Conservation (phyloP, 805 yeast genomes). For the Candida odintsovae region DNA sequence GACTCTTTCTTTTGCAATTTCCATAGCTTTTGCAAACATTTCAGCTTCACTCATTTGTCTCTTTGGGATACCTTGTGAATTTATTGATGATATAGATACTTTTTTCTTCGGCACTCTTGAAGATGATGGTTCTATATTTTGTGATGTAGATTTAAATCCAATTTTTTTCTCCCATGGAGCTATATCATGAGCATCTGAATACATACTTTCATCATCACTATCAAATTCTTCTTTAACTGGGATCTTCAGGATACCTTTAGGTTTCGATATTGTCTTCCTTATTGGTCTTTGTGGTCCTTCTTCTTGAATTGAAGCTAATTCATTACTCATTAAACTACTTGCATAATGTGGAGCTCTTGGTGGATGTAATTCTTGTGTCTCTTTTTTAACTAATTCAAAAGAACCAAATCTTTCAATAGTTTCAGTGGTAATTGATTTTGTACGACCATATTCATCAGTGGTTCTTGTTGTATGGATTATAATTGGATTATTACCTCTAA, state of each 20-base stretch:
- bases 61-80: not conserved
- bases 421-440: slow-evolving; percentile 49
- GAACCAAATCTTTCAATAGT: slow-evolving; percentile 46
- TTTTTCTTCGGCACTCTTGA: not conserved
- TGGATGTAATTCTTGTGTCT: slow-evolving; percentile 27
- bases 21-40: slow-evolving; percentile 24
- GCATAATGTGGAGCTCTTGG: slow-evolving; percentile 14
- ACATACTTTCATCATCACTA: slow-evolving; percentile 21
- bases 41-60: slow-evolving; percentile 15
- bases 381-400: slow-evolving; percentile 42
- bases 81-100: not conserved
- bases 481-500: slow-evolving; percentile 11
- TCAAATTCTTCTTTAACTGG: slow-evolving; percentile 9
- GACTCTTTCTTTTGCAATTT: slow-evolving; percentile 7
- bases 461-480: slow-evolving; percentile 47
- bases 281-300: slow-evolving; percentile 11
- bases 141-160: not conserved
- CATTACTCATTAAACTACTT: slow-evolving; percentile 23
- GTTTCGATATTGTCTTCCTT: not conserved
- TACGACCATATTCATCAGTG: slow-evolving; percentile 44
- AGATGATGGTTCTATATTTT: not conserved
- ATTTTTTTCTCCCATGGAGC: slow-evolving; percentile 8
- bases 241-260: slow-evolving; percentile 1
- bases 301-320: slow-evolving; percentile 26
- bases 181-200: slow-evolving; percentile 19